Conservation (phyloP, 495 filamentous ascomycete species). For the Penicillium alfredii region DNA sequence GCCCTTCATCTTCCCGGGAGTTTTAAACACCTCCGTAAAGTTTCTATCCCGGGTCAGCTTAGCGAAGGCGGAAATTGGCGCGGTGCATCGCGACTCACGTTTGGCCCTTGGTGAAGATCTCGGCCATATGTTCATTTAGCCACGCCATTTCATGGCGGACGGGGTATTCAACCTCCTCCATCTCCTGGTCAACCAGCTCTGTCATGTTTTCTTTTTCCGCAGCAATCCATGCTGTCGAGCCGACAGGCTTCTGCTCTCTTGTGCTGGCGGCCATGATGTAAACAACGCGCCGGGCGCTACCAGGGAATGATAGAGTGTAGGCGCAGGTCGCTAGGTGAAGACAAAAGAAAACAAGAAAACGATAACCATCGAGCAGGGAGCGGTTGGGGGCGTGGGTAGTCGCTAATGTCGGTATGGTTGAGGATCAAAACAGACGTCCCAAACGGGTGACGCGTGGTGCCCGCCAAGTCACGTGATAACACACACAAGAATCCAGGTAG, state of each 20-base stretch:
- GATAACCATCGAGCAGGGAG: constrained; percentile 9
- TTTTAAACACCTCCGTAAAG: constrained; percentile 91
- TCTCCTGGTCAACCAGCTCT: constrained; percentile 61
- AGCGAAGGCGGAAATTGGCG: background rate
- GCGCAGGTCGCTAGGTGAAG: background rate
- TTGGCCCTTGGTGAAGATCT: constrained; percentile 82
- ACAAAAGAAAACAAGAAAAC: too few relatives aligned
- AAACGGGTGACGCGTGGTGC: constrained; percentile 17
- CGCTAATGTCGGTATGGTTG: constrained; percentile 10
- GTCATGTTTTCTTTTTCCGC: constrained; percentile 60
- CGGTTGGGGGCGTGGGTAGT: constrained; percentile 6
- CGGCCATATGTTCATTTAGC: constrained; percentile 95
- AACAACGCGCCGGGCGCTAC: constrained; percentile 27
- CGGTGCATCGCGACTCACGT: constrained; percentile 50
- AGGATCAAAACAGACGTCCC: constrained; percentile 26
- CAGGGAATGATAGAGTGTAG: background rate
- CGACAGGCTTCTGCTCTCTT: constrained; percentile 50
- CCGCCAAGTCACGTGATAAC: constrained; percentile 23
- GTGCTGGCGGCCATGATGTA: constrained; percentile 47
- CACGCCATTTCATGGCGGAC: constrained; percentile 89
- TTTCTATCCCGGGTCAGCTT: constrained; percentile 54
- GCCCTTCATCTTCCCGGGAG: constrained; percentile 86
- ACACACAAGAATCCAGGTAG: too few relatives aligned
- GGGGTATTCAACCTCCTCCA: constrained; percentile 83
- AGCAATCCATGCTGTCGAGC: constrained; percentile 62